Percentiles rank a stretch among this genome's conserved stretches.
These are phyloP conservation scores for Lactarius vividus DNA, from an alignment of 768 basidiomycete species.

Conservation along the genomic window DNA sequence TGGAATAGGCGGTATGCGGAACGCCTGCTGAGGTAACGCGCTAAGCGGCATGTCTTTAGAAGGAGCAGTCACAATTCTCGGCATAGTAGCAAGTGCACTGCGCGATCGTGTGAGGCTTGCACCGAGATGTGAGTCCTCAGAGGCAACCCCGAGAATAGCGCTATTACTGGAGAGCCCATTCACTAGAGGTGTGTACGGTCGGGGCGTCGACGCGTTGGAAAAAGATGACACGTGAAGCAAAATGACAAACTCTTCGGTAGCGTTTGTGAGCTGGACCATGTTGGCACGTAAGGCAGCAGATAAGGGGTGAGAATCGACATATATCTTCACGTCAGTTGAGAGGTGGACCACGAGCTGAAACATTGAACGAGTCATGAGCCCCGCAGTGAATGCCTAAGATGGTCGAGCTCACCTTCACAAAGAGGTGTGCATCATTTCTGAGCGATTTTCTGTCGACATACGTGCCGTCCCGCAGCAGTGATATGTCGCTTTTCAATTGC, in stretches of 20 bases:
- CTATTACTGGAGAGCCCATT: slow-evolving; percentile 20
- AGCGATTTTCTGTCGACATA: slow-evolving; percentile 57
- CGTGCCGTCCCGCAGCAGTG: slow-evolving; percentile 55
- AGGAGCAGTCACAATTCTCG: slow-evolving; percentile 4
- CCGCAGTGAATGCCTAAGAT: neutral
- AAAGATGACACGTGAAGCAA: slow-evolving; percentile 83
- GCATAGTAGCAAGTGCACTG: slow-evolving; percentile 14
- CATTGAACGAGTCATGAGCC: neutral
- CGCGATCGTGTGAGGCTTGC: slow-evolving; percentile 21
- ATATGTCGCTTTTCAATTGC: slow-evolving; percentile 57
- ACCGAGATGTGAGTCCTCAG: slow-evolving; percentile 21
- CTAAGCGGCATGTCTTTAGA: slow-evolving; percentile 48
- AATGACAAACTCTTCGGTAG: slow-evolving; percentile 85
- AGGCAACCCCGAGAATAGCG: slow-evolving; percentile 8
- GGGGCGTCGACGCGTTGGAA: slow-evolving; percentile 53
- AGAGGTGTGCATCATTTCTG: slow-evolving; percentile 74
- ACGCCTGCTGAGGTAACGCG: slow-evolving; percentile 50
- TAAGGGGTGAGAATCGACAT: slow-evolving; percentile 55
- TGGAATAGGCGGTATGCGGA: slow-evolving; percentile 40
- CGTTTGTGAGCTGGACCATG: slow-evolving; percentile 74
- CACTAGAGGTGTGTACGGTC: slow-evolving; percentile 56
- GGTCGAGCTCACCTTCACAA: slow-evolving; percentile 65
- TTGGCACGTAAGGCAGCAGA: slow-evolving; percentile 61
- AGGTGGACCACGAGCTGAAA: slow-evolving; percentile 70
- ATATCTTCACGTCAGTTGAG: slow-evolving; percentile 67